Percentiles rank a stretch among this genome's conserved stretches.
These are phyloP conservation scores for Nakazawaea molendinolei DNA, from an alignment of 805 yeast species.

Conservation along the genomic window DNA sequence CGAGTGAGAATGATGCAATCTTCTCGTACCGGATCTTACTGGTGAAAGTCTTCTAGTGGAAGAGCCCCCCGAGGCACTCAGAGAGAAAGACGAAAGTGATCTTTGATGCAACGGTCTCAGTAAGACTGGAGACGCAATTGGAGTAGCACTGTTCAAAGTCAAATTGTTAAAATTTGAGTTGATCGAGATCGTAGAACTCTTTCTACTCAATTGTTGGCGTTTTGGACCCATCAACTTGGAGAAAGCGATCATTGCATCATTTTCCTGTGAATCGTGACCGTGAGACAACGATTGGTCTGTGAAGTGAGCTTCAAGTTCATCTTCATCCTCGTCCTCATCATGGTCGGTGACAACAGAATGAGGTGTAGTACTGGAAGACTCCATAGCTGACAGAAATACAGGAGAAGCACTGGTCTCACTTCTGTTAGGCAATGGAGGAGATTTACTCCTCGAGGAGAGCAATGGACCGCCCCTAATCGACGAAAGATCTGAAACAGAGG, in stretches of 20 bases:
- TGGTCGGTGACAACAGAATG: slow-evolving; percentile 10
- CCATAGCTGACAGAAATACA: slow-evolving; percentile 1
- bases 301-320: background rate
- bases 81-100: slow-evolving; percentile 7
- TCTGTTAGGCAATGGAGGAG: slow-evolving; percentile 5
- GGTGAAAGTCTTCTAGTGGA: slow-evolving; percentile 8
- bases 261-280: background rate
- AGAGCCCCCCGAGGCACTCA: background rate
- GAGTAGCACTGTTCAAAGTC: slow-evolving; percentile 8
- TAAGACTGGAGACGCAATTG: slow-evolving; percentile 2
- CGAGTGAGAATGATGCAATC: slow-evolving; percentile 6
- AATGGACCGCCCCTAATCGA: background rate
- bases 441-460: slow-evolving; percentile 8
- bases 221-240: slow-evolving; percentile 10
- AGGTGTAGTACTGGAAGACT: slow-evolving; percentile 7
- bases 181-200: slow-evolving; percentile 8
- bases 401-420: background rate
- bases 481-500: slow-evolving; percentile 6
- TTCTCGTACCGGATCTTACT: slow-evolving; percentile 4
- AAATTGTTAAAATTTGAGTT: slow-evolving; percentile 9
- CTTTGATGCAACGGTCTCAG: slow-evolving; percentile 9
- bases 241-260: slow-evolving; percentile 10
- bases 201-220: slow-evolving; percentile 10
- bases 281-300: background rate
- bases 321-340: slow-evolving; percentile 7